phyloP scores from a whole-genome alignment of 345 rosid genomes.

The Odontarrhena argentea region DNA sequence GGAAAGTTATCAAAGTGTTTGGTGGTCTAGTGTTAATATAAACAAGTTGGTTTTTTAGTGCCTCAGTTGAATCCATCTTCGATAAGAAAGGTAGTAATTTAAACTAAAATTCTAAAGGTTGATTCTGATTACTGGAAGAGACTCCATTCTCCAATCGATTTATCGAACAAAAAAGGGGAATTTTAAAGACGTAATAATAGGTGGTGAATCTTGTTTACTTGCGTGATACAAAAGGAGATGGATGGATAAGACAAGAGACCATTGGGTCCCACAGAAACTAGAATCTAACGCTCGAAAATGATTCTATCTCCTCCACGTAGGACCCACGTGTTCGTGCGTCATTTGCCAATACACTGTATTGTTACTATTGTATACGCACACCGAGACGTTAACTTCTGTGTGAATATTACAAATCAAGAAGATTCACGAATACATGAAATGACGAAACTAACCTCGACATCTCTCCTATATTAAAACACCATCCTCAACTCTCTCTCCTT shows the following conservation, averaged over 20 bases:
- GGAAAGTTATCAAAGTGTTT: too few relatives aligned
- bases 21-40: too few relatives aligned
- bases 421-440: constrained; percentile 15
- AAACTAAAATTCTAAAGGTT: too few relatives aligned
- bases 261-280: constrained; percentile 14
- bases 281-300: constrained; percentile 39
- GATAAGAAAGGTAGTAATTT: too few relatives aligned
- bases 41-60: too few relatives aligned
- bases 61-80: too few relatives aligned
- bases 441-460: constrained; percentile 28
- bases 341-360: background rate
- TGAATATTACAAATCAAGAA: background rate
- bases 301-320: constrained; percentile 27
- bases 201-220: too few relatives aligned
- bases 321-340: constrained; percentile 15
- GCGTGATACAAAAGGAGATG: background rate
- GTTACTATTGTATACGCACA: background rate
- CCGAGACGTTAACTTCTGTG: constrained; percentile 35
- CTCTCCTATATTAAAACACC: constrained; percentile 15
- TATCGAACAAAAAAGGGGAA: too few relatives aligned
- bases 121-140: too few relatives aligned
- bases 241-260: constrained; percentile 38
- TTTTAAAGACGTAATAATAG: too few relatives aligned
- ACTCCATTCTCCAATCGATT: too few relatives aligned
- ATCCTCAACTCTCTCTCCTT: background rate